These are phyloP conservation scores for Pterocarpus macrocarpus DNA, from an alignment of 306 rosid genomes.

Conservation along the genomic window DNA sequence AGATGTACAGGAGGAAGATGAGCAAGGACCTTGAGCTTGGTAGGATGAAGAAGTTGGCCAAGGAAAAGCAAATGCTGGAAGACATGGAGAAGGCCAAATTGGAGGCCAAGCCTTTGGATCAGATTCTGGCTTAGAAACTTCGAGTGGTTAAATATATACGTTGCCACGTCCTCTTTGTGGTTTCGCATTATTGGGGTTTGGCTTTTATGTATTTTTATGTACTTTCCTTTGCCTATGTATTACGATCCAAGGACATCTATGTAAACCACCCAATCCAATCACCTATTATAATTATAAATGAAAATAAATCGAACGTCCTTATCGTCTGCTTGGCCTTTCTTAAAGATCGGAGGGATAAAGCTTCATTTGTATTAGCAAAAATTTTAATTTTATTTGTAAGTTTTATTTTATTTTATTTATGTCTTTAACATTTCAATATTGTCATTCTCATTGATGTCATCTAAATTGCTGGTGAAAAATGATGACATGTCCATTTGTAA, in stretches of 20 bases:
- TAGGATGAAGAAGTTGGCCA: slow-evolving; percentile 70
- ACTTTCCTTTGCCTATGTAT: background rate
- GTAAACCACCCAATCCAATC: background rate
- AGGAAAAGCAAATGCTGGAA: slow-evolving; percentile 48
- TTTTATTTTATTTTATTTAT: no score
- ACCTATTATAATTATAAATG: background rate
- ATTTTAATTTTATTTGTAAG: no score
- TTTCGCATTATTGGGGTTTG: background rate
- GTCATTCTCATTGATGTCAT: no score
- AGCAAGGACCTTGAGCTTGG: slow-evolving; percentile 74
- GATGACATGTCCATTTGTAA: no score
- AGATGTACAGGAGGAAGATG: slow-evolving; percentile 85
- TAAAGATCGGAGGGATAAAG: no score
- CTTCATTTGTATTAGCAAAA: no score
- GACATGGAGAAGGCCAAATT: slow-evolving; percentile 35
- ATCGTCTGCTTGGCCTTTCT: no score
- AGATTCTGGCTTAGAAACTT: slow-evolving; percentile 62
- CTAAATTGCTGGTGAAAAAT: no score
- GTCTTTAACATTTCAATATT: no score
- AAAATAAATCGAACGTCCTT: background rate
- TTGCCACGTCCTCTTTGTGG: background rate
- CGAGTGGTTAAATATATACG: no score
- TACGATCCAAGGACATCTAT: background rate
- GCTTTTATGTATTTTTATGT: background rate
- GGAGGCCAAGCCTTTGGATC: slow-evolving; percentile 52